phyloP scores from a whole-genome alignment of 2,329 filamentous ascomycete genomes.

The Zymoseptoria pseudotritici region DNA sequence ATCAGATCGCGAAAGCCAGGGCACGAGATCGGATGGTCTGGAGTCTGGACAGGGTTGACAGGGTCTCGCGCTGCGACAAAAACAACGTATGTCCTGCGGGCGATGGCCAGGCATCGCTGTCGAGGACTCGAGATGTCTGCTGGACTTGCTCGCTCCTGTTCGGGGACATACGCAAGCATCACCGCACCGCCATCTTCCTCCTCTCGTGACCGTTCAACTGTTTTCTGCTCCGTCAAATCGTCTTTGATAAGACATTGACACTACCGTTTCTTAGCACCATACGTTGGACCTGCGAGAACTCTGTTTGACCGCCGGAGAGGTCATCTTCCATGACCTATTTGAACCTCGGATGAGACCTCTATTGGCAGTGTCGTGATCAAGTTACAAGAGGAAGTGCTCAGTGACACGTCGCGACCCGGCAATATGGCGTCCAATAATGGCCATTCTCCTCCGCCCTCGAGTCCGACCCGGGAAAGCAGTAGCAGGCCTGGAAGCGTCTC shows the following conservation, averaged over 20 bases:
- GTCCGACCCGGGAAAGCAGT: not conserved
- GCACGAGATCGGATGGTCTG: not conserved
- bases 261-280: not conserved
- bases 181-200: not conserved
- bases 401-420: not conserved
- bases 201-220: not conserved
- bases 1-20: not conserved
- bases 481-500: conserved; percentile 7
- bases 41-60: not conserved
- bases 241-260: not conserved
- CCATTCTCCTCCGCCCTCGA: not conserved
- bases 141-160: not conserved
- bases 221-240: not conserved
- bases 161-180: not conserved
- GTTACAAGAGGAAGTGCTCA: too few species aligned
- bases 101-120: not conserved
- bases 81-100: not conserved
- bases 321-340: not conserved
- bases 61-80: not conserved
- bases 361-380: not conserved
- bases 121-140: not conserved
- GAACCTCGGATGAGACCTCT: not conserved
- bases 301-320: not conserved
- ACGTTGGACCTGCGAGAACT: not conserved
- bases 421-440: not conserved